A percentile compares a stretch with the other conserved stretches of the same genome.
Evolutionary conservation across 2,329 filamentous ascomycete genomes (phyloP).

Genomic region (Elsinoe fawcettii): DNA sequence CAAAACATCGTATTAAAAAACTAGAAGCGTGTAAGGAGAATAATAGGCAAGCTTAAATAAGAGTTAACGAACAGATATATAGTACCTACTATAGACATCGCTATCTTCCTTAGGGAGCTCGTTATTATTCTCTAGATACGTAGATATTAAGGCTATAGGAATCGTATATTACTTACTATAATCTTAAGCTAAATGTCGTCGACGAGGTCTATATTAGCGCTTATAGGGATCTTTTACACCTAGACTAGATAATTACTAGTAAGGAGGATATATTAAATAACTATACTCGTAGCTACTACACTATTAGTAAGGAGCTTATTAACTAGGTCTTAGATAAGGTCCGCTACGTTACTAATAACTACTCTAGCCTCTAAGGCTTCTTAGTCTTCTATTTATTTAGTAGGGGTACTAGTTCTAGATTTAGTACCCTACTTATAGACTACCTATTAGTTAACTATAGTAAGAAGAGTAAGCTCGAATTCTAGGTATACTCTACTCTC

Average conservation of each 20-base stretch:
- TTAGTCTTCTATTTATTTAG: slow-evolving; percentile 99
- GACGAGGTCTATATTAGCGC: slow-evolving; percentile 97
- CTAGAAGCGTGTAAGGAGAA: no score
- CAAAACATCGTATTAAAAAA: no score
- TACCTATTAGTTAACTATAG: slow-evolving; percentile 97
- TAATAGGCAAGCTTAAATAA: no score
- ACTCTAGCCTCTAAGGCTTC: slow-evolving; percentile 96
- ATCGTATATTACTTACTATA: no score
- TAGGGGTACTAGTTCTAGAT: slow-evolving; percentile 96
- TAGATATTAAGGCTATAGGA: no score
- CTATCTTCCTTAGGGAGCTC: no score
- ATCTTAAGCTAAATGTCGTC: slow-evolving; percentile 99
- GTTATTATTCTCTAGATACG: no score
- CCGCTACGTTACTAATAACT: slow-evolving; percentile 94
- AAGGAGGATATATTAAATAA: slow-evolving; percentile 99
- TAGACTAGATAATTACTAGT: slow-evolving; percentile 98
- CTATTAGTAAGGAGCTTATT: slow-evolving; percentile 98
- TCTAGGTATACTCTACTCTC: slow-evolving; percentile 97
- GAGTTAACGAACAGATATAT: no score
- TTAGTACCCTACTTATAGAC: slow-evolving; percentile 97
- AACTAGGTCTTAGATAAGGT: slow-evolving; percentile 97
- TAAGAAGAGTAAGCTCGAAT: slow-evolving; percentile 99
- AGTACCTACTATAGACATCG: no score
- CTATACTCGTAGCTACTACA: slow-evolving; percentile 99
- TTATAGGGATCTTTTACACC: slow-evolving; percentile 96